A percentile compares a stretch with the other conserved stretches of the same genome.
Evolutionary conservation across 352 stramenopile species (phyloP).

Genomic region (Plasmopara muralis): DNA sequence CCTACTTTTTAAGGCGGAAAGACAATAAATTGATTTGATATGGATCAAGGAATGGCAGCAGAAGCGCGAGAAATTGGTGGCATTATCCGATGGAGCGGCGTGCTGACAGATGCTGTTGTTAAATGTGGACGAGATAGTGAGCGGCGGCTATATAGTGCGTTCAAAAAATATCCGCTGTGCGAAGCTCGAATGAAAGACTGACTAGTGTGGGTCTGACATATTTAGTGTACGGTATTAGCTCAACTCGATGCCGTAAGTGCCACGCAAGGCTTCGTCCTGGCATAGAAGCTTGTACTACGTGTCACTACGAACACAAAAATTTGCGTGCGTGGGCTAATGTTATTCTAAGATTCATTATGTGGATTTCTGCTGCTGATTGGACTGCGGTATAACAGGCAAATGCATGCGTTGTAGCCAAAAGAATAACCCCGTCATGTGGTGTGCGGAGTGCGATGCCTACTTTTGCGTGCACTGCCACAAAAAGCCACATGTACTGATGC

Average conservation of each 20-base stretch:
- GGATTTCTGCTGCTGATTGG: constrained; percentile 1
- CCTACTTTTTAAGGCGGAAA: too few species aligned
- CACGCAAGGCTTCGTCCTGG: constrained; percentile 30
- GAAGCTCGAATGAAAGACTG: background rate
- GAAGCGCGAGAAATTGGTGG: background rate
- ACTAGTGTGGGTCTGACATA: constrained; percentile 1
- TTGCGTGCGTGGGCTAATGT: constrained; percentile 21
- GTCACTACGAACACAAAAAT: constrained; percentile 30
- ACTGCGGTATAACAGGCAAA: constrained; percentile 18
- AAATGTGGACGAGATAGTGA: constrained; percentile 51
- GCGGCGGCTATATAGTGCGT: constrained; percentile 45
- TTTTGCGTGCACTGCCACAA: constrained; percentile 50
- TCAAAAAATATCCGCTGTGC: background rate
- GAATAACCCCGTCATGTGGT: constrained; percentile 46
- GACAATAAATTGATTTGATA: too few species aligned
- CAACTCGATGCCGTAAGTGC: constrained; percentile 39
- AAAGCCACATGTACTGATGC: constrained; percentile 50
- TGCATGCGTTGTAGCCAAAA: constrained; percentile 36
- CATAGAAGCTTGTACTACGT: constrained; percentile 34
- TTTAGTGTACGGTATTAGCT: constrained; percentile 61
- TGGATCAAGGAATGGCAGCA: too few species aligned
- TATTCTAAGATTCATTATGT: background rate
- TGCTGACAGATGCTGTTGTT: constrained; percentile 33
- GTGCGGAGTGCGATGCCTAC: constrained; percentile 54
- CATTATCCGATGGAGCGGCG: constrained; percentile 22